A percentile compares a stretch with the other conserved stretches of the same genome.
Conservation (phyloP, 2,329 filamentous ascomycete species). For the Aspergillus sp. region DNA sequence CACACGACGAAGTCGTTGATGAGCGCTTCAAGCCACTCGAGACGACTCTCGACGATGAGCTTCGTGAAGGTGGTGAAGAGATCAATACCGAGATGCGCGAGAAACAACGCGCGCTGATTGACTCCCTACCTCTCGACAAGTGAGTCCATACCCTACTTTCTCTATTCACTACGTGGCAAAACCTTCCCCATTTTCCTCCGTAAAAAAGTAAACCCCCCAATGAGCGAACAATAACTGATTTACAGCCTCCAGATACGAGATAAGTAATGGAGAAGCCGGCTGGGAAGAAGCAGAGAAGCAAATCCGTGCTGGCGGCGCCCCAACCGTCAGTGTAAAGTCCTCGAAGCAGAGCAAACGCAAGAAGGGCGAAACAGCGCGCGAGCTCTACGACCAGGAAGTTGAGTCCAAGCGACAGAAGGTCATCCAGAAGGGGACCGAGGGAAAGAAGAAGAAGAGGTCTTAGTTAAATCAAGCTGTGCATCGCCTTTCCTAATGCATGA, state of each 20-base stretch:
- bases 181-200: too few species aligned
- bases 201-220: too few species aligned
- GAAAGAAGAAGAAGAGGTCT: constrained; percentile 30
- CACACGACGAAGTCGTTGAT: constrained; percentile 67
- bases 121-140: constrained; percentile 84
- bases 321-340: constrained; percentile 75
- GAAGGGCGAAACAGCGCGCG: constrained; percentile 56
- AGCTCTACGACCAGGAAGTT: constrained; percentile 47
- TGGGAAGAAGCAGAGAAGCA: constrained; percentile 72
- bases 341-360: constrained; percentile 71
- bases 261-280: constrained; percentile 47
- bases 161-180: not conserved
- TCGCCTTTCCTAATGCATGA: not conserved
- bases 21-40: constrained; percentile 70
- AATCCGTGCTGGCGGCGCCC: constrained; percentile 57
- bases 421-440: constrained; percentile 46
- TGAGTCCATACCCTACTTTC: constrained; percentile 48
- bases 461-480: not conserved
- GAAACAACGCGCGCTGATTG: constrained; percentile 84
- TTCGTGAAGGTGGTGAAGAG: constrained; percentile 79
- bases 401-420: constrained; percentile 46
- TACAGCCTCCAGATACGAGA: constrained; percentile 42
- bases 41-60: constrained; percentile 72
- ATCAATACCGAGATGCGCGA: constrained; percentile 68
- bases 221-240: constrained; percentile 43